Conservation (phyloP, 169 alveolate genomes). For the Plasmodium vivax region DNA sequence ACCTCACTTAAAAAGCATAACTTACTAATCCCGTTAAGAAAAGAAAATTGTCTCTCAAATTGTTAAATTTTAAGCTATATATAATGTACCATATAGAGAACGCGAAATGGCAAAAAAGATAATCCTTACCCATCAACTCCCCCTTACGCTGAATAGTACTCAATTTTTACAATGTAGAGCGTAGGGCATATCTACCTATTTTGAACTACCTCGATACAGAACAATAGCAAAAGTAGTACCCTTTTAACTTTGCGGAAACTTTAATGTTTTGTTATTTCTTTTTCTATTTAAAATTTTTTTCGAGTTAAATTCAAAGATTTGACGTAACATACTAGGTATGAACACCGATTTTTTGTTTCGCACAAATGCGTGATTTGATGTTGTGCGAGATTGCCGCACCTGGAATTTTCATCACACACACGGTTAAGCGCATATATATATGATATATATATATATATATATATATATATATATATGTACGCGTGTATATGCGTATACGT, state of each 20-base stretch:
- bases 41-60: not conserved
- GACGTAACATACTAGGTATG: not conserved
- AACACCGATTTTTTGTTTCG: not conserved
- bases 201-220: not conserved
- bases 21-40: not conserved
- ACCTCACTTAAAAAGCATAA: not conserved
- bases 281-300: not conserved
- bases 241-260: not conserved
- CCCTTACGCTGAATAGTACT: not conserved
- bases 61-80: not conserved
- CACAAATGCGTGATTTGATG: not conserved
- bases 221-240: not conserved
- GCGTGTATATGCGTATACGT: not conserved
- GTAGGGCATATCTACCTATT: not conserved
- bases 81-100: not conserved
- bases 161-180: not conserved
- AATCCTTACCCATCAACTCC: not conserved
- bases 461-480: too few relatives aligned
- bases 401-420: not conserved
- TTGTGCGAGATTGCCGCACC: not conserved
- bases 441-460: too few relatives aligned
- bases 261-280: not conserved
- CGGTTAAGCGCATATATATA: not conserved
- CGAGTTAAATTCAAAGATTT: not conserved
- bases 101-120: not conserved